Base-by-base conservation (phyloP, 768 basidiomycete genomes). In the Suillus spraguei region DNA sequence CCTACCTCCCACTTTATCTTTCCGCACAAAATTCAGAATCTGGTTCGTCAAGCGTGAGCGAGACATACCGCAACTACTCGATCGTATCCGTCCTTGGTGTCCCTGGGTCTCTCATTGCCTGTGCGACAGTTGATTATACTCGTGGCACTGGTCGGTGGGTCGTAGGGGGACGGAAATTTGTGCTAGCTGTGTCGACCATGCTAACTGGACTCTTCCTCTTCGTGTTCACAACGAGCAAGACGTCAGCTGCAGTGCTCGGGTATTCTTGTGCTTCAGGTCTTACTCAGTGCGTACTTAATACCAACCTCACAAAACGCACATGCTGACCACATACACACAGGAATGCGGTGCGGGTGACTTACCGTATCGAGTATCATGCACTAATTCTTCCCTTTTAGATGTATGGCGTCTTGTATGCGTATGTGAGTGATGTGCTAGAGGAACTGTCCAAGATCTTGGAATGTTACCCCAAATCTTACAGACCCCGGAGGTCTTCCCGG, bases 401-500 rank as follows among this genome's bases (percentile, higher is more conserved):
- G 81, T 84, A 84, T 63, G 84, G 82, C 11, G 78, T 84, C 11
- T 74, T 85, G 16, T 87, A 81, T 60, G 84, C 84, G 2, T 85
- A 85, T 56, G 55, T 56, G 14, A 56, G 55, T 56, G 55, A 39
- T 56, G 17, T 16, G 16, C 36, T 56, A 22, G 22, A 38, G 22
- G 55, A 39, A 24, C 8, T 24, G 5, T 3, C 17, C 13, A 41
- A 58, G 24, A 20, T 41, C n/a, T 6, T 17, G 5, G 11, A 58
- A 32, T 41, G 10, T 58, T 16, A 41, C 38, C 1, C 16, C 6
- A n/a, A 17, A 58, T 41, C 10, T 5, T 58, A 6, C 10, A 41
- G 66, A 86, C 85, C 9, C 85, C 85, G 1, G 85, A 87, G 68
- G 82, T 84, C 22, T 87, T 87, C 75, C 83, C 85, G 0, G 82